Evolutionary conservation across 305 asterid species (phyloP), one percentile per base, ranked within the genome.

Genomic region (Plantago rigida): DNA sequence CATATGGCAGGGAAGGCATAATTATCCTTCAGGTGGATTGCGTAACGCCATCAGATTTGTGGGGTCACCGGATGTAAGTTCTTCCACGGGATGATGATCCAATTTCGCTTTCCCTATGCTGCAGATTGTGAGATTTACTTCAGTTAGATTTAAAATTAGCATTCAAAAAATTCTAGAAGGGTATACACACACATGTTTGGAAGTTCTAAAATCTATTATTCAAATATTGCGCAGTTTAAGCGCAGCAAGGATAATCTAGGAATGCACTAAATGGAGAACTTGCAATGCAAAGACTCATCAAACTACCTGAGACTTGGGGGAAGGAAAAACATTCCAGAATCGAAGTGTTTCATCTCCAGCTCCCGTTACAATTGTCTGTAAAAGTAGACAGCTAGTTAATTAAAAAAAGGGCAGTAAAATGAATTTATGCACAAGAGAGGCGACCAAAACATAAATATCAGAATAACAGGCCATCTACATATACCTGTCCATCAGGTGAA

Each of bases 401-500:
- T 10, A 67, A 49, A 45, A 19, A 48, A 22, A 17, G 19, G 19
- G 46, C 60, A 36, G 0, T 6, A 46, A 34, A 34, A 31, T 59
- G 26, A 47, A 61, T 24, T 45, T 55, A 10, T 5, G 24, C 13
- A 44, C 51, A 3, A 28, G 57, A 57, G 24, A 64, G 49, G 17
- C 34, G 15, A 4, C 26, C 7, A 49, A 36, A 44, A 48, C 34
- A 1, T 45, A 2, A 14, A 3, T 24, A 19, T 47, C 53, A 56
- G 50, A 60, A 36, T 24, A 47, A 66, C 15, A 8, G 19, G 41
- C n/a, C 1, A 14, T 45, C 22, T 51, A 11, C 49, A 19, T 22
- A 14, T 77, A 87, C 98, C 94, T 91, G 95, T 72, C 98, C 98
- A 81, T 92, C 98, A 0, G 98, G 98, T 62, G 98, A 92, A 71